These are phyloP conservation scores for Tephrocybe sp. DNA, from an alignment of 768 basidiomycete species.

Conservation along the genomic window DNA sequence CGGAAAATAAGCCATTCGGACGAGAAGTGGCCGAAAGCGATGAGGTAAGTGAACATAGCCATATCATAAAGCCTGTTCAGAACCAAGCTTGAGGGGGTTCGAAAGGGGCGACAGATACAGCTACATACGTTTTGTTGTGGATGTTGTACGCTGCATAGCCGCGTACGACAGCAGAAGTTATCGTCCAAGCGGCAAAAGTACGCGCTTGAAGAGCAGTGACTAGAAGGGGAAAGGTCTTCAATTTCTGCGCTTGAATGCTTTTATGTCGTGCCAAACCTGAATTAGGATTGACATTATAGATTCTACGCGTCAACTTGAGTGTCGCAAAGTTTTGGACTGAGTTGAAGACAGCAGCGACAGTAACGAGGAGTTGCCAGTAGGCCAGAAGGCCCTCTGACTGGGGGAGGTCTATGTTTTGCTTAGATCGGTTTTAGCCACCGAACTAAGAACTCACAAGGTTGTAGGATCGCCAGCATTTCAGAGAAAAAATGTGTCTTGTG, in stretches of 20 bases:
- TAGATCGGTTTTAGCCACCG: neutral
- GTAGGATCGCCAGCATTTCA: conserved; percentile 10
- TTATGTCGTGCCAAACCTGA: conserved; percentile 30
- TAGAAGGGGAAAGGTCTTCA: conserved; percentile 27
- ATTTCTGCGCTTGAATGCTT: neutral
- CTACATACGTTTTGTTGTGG: conserved; percentile 68
- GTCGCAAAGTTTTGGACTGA: conserved; percentile 79
- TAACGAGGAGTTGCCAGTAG: conserved; percentile 84
- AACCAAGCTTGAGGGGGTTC: conserved; percentile 9
- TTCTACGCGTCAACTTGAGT: conserved; percentile 68
- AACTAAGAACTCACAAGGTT: conserved; percentile 11
- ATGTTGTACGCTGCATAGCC: conserved; percentile 90
- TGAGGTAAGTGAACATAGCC: conserved; percentile 81
- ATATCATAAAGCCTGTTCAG: conserved; percentile 82
- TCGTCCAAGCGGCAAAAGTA: conserved; percentile 90
- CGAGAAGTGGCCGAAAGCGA: conserved; percentile 87
- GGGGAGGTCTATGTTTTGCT: conserved; percentile 51
- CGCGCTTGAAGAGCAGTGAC: conserved; percentile 86
- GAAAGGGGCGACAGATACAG: conserved; percentile 1
- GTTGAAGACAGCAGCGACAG: conserved; percentile 81
- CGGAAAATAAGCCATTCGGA: conserved; percentile 84
- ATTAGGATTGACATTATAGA: conserved; percentile 57
- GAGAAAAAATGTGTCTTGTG: neutral
- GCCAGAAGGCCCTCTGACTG: conserved; percentile 70
- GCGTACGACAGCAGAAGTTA: conserved; percentile 80